Evolutionary conservation across 2,329 filamentous ascomycete genomes (phyloP).

Genomic region (Trichoderma oligosporum): DNA sequence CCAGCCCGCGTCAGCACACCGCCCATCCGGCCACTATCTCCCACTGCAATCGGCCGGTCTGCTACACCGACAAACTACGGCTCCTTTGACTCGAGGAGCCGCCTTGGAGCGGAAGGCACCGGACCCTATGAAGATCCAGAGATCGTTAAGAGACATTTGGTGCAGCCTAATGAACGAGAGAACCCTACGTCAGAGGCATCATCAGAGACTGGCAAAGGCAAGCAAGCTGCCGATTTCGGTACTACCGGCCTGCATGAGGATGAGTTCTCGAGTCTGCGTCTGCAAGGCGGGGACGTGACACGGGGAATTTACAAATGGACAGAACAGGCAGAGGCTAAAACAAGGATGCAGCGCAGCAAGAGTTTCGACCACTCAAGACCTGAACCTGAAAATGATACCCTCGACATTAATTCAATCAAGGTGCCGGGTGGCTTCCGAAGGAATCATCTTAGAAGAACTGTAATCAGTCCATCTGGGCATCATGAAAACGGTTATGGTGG

Average conservation of each 20-base stretch:
- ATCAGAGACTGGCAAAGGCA: constrained; percentile 50
- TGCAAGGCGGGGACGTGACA: constrained; percentile 94
- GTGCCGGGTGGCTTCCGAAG: constrained; percentile 90
- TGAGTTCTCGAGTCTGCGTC: constrained; percentile 86
- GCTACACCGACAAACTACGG: constrained; percentile 72
- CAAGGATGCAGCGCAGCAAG: constrained; percentile 71
- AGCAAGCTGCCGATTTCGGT: constrained; percentile 44
- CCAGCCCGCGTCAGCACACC: constrained; percentile 59
- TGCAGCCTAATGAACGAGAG: constrained; percentile 58
- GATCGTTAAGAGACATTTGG: constrained; percentile 83
- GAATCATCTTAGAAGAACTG: constrained; percentile 78
- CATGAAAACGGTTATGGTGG: constrained; percentile 34
- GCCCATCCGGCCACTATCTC: constrained; percentile 34
- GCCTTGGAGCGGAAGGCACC: constrained; percentile 42
- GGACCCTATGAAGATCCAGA: constrained; percentile 82
- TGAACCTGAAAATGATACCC: constrained; percentile 71
- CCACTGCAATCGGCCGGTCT: constrained; percentile 39
- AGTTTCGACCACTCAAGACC: constrained; percentile 79
- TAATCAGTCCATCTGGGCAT: constrained; percentile 53
- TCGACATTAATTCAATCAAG: constrained; percentile 87
- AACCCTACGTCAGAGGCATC: constrained; percentile 46
- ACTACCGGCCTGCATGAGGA: constrained; percentile 55
- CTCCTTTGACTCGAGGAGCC: constrained; percentile 71
- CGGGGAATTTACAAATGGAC: constrained; percentile 96
- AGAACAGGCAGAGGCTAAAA: constrained; percentile 74